A percentile compares a stretch with the other conserved stretches of the same genome.
These are phyloP conservation scores for Albizia julibrissin DNA, from an alignment of 306 rosid genomes.

Conservation along the genomic window DNA sequence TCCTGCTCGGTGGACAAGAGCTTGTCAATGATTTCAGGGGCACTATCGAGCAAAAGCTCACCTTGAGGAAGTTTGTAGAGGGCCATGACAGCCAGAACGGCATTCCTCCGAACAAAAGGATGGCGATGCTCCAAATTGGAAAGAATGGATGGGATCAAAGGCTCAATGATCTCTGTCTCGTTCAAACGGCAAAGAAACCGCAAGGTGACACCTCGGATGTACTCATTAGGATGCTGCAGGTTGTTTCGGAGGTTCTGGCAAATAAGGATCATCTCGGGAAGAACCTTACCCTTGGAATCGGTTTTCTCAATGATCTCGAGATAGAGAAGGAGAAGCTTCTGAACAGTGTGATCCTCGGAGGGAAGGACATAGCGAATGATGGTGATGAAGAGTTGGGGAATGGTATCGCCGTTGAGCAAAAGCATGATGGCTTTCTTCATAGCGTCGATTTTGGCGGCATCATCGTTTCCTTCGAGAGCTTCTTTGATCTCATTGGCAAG, in stretches of 20 bases:
- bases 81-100: slow-evolving; percentile 64
- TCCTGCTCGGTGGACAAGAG: slow-evolving; percentile 67
- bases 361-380: slow-evolving; percentile 89
- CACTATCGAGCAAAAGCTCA: slow-evolving; percentile 71
- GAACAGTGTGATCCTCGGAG: slow-evolving; percentile 94
- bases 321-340: slow-evolving; percentile 92
- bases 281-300: slow-evolving; percentile 75
- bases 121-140: slow-evolving; percentile 65
- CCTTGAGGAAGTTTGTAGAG: slow-evolving; percentile 76
- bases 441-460: slow-evolving; percentile 69
- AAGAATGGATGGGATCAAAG: slow-evolving; percentile 63
- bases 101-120: slow-evolving; percentile 63
- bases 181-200: slow-evolving; percentile 69
- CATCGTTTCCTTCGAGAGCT: slow-evolving; percentile 80
- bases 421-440: slow-evolving; percentile 89
- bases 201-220: slow-evolving; percentile 82
- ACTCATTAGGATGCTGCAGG: slow-evolving; percentile 88
- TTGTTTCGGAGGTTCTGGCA: slow-evolving; percentile 96
- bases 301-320: slow-evolving; percentile 92
- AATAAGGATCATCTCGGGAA: slow-evolving; percentile 82
- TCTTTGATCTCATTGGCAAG: slow-evolving; percentile 86
- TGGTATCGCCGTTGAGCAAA: slow-evolving; percentile 83
- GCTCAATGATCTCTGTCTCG: slow-evolving; percentile 72
- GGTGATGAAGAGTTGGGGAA: slow-evolving; percentile 92
- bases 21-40: slow-evolving; percentile 84